Percentiles rank a stretch among this genome's conserved stretches.
Evolutionary conservation across 495 filamentous ascomycete species (phyloP).

Genomic region (Tuber magnatum): DNA sequence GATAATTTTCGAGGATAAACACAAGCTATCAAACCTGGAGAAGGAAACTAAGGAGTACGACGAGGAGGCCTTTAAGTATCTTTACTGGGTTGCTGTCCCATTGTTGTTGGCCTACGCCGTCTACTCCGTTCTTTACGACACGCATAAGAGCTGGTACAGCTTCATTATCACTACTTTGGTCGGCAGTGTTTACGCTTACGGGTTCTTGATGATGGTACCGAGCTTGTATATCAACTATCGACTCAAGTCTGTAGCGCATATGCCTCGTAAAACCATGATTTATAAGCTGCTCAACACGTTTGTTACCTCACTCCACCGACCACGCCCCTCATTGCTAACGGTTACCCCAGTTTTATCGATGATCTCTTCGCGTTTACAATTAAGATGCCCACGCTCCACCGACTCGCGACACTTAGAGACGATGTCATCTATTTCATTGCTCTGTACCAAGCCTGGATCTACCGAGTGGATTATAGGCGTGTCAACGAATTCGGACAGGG

Average conservation of each 20-base stretch:
- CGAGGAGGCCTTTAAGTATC: constrained; percentile 91
- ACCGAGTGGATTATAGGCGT: constrained; percentile 83
- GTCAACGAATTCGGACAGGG: constrained; percentile 99
- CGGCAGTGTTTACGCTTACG: constrained; percentile 93
- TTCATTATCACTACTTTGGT: constrained; percentile 86
- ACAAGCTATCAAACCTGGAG: constrained; percentile 88
- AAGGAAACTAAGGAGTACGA: constrained; percentile 98
- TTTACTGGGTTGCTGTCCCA: constrained; percentile 86
- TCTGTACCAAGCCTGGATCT: constrained; percentile 88
- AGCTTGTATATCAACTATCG: constrained; percentile 97
- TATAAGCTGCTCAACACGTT: constrained; percentile 90
- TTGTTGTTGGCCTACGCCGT: constrained; percentile 79
- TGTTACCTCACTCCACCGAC: constrained; percentile 15
- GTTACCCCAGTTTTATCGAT: constrained; percentile 61
- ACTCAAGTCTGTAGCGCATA: constrained; percentile 91
- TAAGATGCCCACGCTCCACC: constrained; percentile 94
- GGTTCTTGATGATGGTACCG: constrained; percentile 99
- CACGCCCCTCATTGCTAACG: constrained; percentile 27
- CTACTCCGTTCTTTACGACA: constrained; percentile 87
- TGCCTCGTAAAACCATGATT: constrained; percentile 91
- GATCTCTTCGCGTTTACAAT: constrained; percentile 96
- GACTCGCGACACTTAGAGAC: constrained; percentile 87
- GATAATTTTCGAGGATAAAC: constrained; percentile 90
- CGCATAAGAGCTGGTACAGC: constrained; percentile 96
- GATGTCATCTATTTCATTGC: constrained; percentile 98